Percentiles rank a stretch among this genome's conserved stretches.
Conservation (phyloP, 257 asterid genomes). For the Lantana camara region DNA sequence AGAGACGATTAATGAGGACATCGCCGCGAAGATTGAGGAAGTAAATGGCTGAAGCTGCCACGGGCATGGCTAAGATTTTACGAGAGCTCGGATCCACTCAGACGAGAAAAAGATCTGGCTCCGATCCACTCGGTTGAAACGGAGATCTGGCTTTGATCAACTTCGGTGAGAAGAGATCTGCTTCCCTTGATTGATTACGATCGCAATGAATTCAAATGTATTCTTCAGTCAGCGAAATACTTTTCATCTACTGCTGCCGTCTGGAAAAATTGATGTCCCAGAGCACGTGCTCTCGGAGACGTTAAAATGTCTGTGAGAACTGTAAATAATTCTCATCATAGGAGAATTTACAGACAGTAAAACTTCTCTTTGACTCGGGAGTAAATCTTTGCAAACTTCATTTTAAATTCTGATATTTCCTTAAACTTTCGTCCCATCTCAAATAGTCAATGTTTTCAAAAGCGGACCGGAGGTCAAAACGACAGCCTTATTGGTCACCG, state of each 20-base stretch:
- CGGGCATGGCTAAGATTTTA: constrained; percentile 71
- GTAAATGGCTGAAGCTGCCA: constrained; percentile 97
- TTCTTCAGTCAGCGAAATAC: constrained; percentile 35
- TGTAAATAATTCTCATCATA: no score
- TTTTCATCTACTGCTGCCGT: constrained; percentile 22
- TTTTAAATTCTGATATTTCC: no score
- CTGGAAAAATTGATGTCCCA: neutral
- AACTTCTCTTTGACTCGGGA: no score
- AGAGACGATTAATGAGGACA: constrained; percentile 98
- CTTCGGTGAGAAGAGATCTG: constrained; percentile 37
- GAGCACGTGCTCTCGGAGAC: neutral
- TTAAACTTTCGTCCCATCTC: no score
- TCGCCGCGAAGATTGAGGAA: constrained; percentile 98
- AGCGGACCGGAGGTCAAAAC: no score
- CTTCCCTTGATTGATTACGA: constrained; percentile 27
- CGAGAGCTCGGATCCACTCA: constrained; percentile 40
- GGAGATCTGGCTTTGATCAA: constrained; percentile 31
- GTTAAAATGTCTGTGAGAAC: neutral
- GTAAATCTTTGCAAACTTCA: no score
- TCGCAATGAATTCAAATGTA: constrained; percentile 24
- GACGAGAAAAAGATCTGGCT: constrained; percentile 28
- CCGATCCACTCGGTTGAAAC: constrained; percentile 38
- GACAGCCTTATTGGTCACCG: no score
- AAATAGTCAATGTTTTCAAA: no score
- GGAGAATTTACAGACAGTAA: no score